Base-by-base conservation (phyloP, 495 filamentous ascomycete genomes). In the Pyrenopolyporus hunteri region DNA sequence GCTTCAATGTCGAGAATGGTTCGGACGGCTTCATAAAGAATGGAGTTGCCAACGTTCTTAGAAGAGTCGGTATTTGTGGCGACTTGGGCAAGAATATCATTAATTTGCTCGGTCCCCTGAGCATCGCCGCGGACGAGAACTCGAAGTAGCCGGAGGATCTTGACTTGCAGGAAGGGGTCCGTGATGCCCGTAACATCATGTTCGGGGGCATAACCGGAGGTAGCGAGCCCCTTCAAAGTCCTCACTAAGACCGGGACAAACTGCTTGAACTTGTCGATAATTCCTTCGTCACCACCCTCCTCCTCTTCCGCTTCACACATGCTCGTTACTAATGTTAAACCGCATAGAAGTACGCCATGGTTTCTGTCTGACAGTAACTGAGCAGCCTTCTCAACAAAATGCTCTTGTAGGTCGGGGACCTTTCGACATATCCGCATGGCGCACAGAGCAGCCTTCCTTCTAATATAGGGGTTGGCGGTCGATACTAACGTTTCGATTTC, bases 391-490 rank as follows among this genome's bases (percentile, higher is more conserved):
- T 98, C 95, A 20, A 97, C 68, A 68, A 98, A 98, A 73, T 98
- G 92, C 68, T 98, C 94, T 75, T 97, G 91, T 29, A 98, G 81
- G 70, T 98, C 94, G 4, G 94, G 94, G 35, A 98, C 95, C 74
- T 98, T 98, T 63, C 92, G 87, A 76, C 92, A 97, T 77, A 98
- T 96, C 32, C 95, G 84, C 95, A 98, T 98, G n/a, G 94, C 94
- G 74, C 94, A 98, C n/a, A 98, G 83, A 4, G 94, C 95, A 28
- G 95, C 94, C 81, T 98, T 98, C 44, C 94, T 85, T 44, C 93
- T 87, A 69, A 98, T 96, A 66, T 98, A 98, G 8, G 94, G 93
- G 73, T 98, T 98, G 29, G 91, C 88, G 23, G 91, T 96, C 9
- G 92, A 91, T 51, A 97, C 77, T 14, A 98, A 85, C 33, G 78